Evolutionary conservation across 306 rosid species (phyloP).

Genomic region (Oxytropis ochrocephala): DNA sequence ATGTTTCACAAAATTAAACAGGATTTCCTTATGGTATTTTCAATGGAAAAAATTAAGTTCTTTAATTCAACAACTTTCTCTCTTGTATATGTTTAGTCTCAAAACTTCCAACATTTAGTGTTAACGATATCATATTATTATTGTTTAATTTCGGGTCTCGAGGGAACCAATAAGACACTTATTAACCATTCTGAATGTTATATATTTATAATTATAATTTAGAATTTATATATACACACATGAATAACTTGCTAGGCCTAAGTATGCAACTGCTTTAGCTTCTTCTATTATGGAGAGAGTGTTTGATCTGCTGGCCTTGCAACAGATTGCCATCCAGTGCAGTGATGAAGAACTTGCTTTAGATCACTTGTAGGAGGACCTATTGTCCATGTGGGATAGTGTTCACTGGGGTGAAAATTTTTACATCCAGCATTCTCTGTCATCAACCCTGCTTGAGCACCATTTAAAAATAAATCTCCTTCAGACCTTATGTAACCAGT

Average conservation of each 20-base stretch:
- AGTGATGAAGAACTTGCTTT: slow-evolving; percentile 62
- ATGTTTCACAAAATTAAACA: no score
- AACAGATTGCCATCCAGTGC: slow-evolving; percentile 69
- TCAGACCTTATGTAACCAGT: slow-evolving; percentile 71
- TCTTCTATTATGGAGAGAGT: slow-evolving; percentile 9
- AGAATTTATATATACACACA: neutral
- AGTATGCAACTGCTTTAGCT: neutral
- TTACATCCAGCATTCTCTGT: slow-evolving; percentile 14
- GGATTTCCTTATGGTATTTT: no score
- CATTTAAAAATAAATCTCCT: slow-evolving; percentile 70
- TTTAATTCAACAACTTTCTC: no score
- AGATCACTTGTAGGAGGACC: slow-evolving; percentile 57
- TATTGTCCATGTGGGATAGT: slow-evolving; percentile 58
- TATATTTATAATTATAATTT: no score
- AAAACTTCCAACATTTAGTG: no score
- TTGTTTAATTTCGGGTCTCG: neutral
- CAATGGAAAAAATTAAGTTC: no score
- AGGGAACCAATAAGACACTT: neutral
- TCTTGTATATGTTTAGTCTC: no score
- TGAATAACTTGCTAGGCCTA: no score
- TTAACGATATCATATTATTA: neutral
- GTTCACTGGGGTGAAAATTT: slow-evolving; percentile 60
- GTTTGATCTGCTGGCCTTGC: slow-evolving; percentile 53
- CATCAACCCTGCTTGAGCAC: slow-evolving; percentile 64
- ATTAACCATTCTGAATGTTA: neutral